These are phyloP conservation scores for Nitzschia sp. DNA, from an alignment of 108 stramenopile species.

Conservation along the genomic window DNA sequence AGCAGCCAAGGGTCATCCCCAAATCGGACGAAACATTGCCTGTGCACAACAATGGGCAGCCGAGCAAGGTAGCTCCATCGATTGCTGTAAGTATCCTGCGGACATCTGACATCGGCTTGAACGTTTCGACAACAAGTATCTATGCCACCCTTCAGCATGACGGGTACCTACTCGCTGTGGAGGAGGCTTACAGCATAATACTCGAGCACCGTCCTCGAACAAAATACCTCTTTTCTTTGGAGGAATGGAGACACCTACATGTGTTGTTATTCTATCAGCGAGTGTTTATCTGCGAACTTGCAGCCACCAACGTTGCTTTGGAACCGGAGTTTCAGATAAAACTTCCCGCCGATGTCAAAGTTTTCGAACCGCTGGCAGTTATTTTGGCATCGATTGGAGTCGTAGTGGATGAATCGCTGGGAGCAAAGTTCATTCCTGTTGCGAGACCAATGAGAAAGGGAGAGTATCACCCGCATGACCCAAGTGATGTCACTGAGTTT, in stretches of 20 bases:
- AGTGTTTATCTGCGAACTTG: slow-evolving; percentile 27
- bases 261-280: slow-evolving; percentile 26
- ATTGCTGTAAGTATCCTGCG: not conserved
- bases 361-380: slow-evolving; percentile 28
- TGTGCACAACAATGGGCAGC: not conserved
- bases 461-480: slow-evolving; percentile 21
- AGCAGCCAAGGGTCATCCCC: not conserved
- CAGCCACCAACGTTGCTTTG: slow-evolving; percentile 1
- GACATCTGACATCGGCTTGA: not conserved
- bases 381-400: slow-evolving; percentile 29
- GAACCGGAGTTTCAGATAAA: slow-evolving; percentile 28
- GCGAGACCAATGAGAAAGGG: slow-evolving; percentile 13
- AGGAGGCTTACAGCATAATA: slow-evolving; percentile 14
- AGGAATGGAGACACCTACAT: slow-evolving; percentile 36
- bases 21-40: not conserved
- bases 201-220: slow-evolving; percentile 14
- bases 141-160: slow-evolving; percentile 17
- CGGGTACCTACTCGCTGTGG: slow-evolving; percentile 4
- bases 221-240: slow-evolving; percentile 21
- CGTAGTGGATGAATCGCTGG: slow-evolving; percentile 17
- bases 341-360: slow-evolving; percentile 15
- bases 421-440: slow-evolving; percentile 28
- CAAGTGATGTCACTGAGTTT: slow-evolving; percentile 33
- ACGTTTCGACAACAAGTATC: not conserved
- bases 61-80: not conserved